These are phyloP conservation scores for Calophaca sinica DNA, from an alignment of 306 rosid genomes.

Conservation along the genomic window DNA sequence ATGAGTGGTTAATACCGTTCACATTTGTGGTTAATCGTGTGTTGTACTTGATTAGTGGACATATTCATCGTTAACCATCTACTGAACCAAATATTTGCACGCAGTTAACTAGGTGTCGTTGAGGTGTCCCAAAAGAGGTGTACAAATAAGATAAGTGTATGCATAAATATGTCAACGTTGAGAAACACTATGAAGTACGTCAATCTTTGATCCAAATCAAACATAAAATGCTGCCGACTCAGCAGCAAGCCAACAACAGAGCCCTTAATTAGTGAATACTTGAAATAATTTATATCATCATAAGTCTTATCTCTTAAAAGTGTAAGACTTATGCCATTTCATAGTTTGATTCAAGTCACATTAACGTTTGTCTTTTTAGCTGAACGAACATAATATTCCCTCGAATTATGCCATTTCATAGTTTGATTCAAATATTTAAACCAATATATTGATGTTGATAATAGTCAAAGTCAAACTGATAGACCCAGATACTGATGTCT, in stretches of 20 bases:
- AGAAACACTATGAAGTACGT: too few relatives aligned
- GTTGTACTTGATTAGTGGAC: too few relatives aligned
- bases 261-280: neutral
- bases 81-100: too few relatives aligned
- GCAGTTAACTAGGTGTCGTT: too few relatives aligned
- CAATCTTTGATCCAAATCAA: neutral
- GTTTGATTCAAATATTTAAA: constrained; percentile 19
- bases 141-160: too few relatives aligned
- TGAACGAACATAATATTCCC: constrained; percentile 8
- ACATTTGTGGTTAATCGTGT: too few relatives aligned
- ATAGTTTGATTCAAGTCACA: too few relatives aligned
- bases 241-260: neutral
- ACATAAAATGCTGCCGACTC: constrained; percentile 42
- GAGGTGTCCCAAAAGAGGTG: too few relatives aligned
- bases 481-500: neutral
- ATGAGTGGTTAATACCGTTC: too few relatives aligned
- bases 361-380: constrained; percentile 1
- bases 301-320: neutral
- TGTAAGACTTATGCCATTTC: too few relatives aligned
- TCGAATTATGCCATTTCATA: constrained; percentile 35
- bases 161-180: too few relatives aligned
- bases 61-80: too few relatives aligned
- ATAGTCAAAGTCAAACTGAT: constrained; percentile 25
- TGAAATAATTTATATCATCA: neutral
- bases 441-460: constrained; percentile 1